These are phyloP conservation scores for Psilocybe mexicana DNA, from an alignment of 1,284 basidiomycete species.

Conservation along the genomic window DNA sequence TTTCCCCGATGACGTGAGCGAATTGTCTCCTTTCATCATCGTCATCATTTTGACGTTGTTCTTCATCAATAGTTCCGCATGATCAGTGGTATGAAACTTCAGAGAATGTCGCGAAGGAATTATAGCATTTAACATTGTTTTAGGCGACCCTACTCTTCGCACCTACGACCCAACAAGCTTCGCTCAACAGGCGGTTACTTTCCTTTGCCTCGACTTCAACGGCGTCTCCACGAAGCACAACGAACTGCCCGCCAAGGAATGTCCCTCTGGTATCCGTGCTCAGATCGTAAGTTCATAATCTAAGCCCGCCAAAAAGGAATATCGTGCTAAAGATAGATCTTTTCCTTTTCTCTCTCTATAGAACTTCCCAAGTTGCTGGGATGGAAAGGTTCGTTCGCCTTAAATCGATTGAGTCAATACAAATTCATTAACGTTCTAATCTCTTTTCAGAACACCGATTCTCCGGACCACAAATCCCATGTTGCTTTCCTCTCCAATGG, in stretches of 20 bases:
- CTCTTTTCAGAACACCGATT: conserved; percentile 39
- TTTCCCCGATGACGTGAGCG: conserved; percentile 47
- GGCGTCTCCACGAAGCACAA: conserved; percentile 37
- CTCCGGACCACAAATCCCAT: conserved; percentile 53
- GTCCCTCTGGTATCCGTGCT: conserved; percentile 44
- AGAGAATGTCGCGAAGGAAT: neutral
- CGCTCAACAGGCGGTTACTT: conserved; percentile 46
- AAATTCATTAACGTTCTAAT: neutral
- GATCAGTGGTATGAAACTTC: conserved; percentile 36
- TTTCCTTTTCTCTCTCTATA: conserved; percentile 18
- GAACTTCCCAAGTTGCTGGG: conserved; percentile 52
- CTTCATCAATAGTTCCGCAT: conserved; percentile 42
- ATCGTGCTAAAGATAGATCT: neutral
- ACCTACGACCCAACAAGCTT: conserved; percentile 40
- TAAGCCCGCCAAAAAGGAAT: neutral
- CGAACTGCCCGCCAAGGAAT: conserved; percentile 33
- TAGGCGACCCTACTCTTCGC: conserved; percentile 41
- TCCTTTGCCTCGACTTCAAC: conserved; percentile 46
- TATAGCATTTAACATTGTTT: neutral
- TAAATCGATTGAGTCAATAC: neutral
- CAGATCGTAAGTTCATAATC: conserved; percentile 37
- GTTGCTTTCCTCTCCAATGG: conserved; percentile 45
- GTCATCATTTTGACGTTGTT: conserved; percentile 6
- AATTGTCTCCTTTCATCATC: conserved; percentile 1
- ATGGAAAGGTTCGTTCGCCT: conserved; percentile 38